These are phyloP conservation scores for Oryza coarctata DNA, from an alignment of 176 grass and related monocot genomes.

Conservation along the genomic window DNA sequence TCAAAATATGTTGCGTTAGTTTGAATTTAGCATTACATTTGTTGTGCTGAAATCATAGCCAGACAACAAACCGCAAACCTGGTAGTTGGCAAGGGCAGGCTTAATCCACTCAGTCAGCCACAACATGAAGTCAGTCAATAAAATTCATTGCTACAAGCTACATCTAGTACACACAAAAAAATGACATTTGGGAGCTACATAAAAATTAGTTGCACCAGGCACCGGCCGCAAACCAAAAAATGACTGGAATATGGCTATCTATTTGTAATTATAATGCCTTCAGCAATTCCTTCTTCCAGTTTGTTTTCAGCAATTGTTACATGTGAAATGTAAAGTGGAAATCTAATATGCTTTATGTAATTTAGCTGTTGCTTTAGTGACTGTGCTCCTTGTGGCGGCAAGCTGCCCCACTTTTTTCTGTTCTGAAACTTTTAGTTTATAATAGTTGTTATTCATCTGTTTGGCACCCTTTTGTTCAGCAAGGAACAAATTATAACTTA, in stretches of 20 bases:
- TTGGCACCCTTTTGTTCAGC: neutral
- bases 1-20: neutral
- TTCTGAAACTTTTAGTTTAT: neutral
- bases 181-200: neutral
- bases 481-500: neutral
- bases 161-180: neutral
- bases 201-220: neutral
- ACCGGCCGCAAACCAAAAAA: neutral
- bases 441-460: neutral
- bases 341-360: neutral
- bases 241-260: neutral
- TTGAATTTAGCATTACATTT: neutral
- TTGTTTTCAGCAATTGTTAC: neutral
- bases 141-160: slow-evolving; percentile 4
- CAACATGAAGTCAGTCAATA: neutral
- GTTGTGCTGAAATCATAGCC: neutral
- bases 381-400: neutral
- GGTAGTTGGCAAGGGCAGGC: neutral
- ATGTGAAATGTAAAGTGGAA: neutral
- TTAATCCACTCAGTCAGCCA: neutral
- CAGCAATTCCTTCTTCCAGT: neutral
- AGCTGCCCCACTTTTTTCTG: neutral
- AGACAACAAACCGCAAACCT: neutral
- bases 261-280: neutral
- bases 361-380: neutral